Conservation (phyloP, 257 asterid genomes). For the Fraxinus pennsylvanica region DNA sequence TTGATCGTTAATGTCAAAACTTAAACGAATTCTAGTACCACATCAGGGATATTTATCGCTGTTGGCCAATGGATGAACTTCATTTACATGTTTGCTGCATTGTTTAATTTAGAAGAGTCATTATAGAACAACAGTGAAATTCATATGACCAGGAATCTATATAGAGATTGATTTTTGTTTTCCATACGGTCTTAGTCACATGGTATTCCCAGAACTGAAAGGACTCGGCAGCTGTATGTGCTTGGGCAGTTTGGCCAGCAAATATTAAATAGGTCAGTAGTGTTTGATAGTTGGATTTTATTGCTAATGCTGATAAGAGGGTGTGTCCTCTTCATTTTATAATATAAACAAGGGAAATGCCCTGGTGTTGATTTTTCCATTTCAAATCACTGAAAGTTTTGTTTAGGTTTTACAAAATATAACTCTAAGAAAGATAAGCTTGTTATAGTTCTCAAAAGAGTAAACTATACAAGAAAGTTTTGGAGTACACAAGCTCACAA, state of each 20-base stretch:
- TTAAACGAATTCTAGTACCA: not conserved
- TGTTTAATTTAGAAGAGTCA: not conserved
- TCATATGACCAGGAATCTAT: not conserved
- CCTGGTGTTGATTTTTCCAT: not conserved
- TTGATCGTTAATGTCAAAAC: not conserved
- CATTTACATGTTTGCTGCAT: not conserved
- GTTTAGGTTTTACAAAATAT: not conserved
- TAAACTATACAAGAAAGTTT: not conserved
- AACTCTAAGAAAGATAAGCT: not conserved
- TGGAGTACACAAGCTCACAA: constrained; percentile 3
- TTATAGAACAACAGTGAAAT: not conserved
- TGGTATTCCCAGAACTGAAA: not conserved
- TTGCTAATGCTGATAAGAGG: constrained; percentile 5
- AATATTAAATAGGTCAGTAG: not conserved
- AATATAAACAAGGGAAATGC: not conserved
- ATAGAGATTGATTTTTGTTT: not conserved
- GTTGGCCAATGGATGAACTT: not conserved
- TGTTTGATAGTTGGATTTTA: not conserved
- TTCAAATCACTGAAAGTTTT: not conserved
- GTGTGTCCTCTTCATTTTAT: not conserved
- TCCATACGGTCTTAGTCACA: not conserved
- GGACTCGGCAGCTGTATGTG: not conserved
- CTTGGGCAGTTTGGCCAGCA: not conserved
- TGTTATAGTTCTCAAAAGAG: not conserved
- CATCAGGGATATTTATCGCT: not conserved